Evolutionary conservation across 805 yeast genomes (phyloP).

Genomic region (Candida saitoana): DNA sequence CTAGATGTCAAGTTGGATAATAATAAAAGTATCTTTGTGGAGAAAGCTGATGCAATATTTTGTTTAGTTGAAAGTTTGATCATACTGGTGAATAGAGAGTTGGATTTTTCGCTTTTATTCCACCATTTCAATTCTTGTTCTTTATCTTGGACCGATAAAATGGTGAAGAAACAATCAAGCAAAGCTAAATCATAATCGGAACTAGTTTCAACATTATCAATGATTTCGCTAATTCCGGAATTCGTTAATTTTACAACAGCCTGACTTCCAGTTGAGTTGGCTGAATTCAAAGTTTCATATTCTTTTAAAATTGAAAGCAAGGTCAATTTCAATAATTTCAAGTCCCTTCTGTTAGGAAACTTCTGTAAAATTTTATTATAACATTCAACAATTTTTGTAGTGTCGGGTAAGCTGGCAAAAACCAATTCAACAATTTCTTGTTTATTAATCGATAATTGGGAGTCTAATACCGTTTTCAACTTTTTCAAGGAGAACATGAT

Average conservation of each 20-base stretch:
- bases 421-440: slow-evolving; percentile 26
- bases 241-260: slow-evolving; percentile 16
- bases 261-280: slow-evolving; percentile 14
- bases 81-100: slow-evolving; percentile 65
- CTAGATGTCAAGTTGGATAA: slow-evolving; percentile 40
- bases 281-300: slow-evolving; percentile 36
- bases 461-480: slow-evolving; percentile 23
- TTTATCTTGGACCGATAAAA: slow-evolving; percentile 49
- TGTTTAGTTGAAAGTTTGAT: slow-evolving; percentile 39
- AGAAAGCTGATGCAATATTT: slow-evolving; percentile 20
- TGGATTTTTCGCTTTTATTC: slow-evolving; percentile 42
- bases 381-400: slow-evolving; percentile 39
- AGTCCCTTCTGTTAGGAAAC: slow-evolving; percentile 21
- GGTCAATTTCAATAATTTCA: slow-evolving; percentile 47
- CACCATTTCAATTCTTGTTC: slow-evolving; percentile 69
- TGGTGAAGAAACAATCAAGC: slow-evolving; percentile 51
- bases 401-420: slow-evolving; percentile 45
- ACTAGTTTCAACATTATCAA: slow-evolving; percentile 13
- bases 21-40: slow-evolving; percentile 44
- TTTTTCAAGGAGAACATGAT: slow-evolving; percentile 53
- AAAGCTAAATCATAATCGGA: slow-evolving; percentile 54
- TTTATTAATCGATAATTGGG: slow-evolving; percentile 13
- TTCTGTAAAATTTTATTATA: slow-evolving; percentile 34
- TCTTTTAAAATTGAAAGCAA: slow-evolving; percentile 40
- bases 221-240: slow-evolving; percentile 15